These are phyloP conservation scores for Solanum hybrid DNA, from an alignment of 305 asterid genomes.

Conservation along the genomic window DNA sequence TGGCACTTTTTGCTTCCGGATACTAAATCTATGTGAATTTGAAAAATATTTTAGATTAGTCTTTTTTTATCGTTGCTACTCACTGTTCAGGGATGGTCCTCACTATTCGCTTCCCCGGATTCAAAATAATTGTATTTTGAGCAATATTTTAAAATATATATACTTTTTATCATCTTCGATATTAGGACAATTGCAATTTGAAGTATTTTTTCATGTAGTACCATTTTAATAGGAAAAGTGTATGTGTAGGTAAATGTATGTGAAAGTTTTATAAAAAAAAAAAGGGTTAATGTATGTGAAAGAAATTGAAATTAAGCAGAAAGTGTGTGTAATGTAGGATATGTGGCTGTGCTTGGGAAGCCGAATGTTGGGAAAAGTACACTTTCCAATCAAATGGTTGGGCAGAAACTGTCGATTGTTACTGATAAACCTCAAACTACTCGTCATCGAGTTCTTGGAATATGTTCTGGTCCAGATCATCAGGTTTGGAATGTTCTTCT, in stretches of 20 bases:
- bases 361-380: slow-evolving; percentile 98
- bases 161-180: not conserved
- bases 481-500: slow-evolving; percentile 45
- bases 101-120: not conserved
- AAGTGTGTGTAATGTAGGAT: slow-evolving; percentile 29
- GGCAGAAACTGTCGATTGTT: slow-evolving; percentile 87
- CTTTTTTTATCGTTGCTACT: not conserved
- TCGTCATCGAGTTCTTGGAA: slow-evolving; percentile 86
- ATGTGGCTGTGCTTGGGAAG: slow-evolving; percentile 85
- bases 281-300: too few species aligned
- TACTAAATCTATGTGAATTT: not conserved
- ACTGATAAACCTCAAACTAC: slow-evolving; percentile 98
- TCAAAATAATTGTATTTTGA: not conserved
- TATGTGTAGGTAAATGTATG: not conserved
- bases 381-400: slow-evolving; percentile 89
- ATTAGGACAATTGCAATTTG: not conserved
- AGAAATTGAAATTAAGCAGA: not conserved
- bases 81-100: not conserved
- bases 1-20: not conserved
- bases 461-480: slow-evolving; percentile 72
- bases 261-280: too few species aligned
- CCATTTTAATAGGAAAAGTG: not conserved
- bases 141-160: not conserved
- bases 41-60: not conserved
- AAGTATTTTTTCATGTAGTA: not conserved